phyloP scores from a whole-genome alignment of 257 asterid species.

The Solanum sitiens region DNA sequence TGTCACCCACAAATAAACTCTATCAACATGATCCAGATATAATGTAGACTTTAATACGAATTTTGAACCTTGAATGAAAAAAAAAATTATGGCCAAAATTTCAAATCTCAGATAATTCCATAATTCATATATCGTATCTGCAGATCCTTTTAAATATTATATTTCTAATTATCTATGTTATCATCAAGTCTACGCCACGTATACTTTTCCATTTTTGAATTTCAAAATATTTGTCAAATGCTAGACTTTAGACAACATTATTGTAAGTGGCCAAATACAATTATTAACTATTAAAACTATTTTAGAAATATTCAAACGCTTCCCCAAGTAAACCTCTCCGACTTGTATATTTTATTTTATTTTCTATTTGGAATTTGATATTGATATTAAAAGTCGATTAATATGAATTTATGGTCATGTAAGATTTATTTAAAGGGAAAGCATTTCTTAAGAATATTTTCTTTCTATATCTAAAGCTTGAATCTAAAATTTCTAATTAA shows the following conservation, averaged over 20 bases:
- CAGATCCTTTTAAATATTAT: not conserved
- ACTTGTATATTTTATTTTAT: not conserved
- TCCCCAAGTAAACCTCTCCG: not conserved
- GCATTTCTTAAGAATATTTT: not conserved
- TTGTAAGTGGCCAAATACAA: not conserved
- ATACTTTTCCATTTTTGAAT: not conserved
- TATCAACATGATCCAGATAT: fast-evolving
- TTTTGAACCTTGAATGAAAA: fast-evolving
- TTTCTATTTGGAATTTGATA: not conserved
- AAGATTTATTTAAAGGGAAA: not conserved
- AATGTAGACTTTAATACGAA: too few relatives aligned
- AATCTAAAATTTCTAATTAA: not conserved
- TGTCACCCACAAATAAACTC: fast-evolving
- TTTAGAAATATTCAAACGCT: not conserved
- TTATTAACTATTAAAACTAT: not conserved
- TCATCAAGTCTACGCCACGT: not conserved
- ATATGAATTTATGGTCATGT: not conserved
- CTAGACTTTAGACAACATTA: not conserved
- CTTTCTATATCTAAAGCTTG: not conserved
- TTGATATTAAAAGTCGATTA: not conserved
- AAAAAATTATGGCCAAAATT: not conserved
- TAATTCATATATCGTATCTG: not conserved
- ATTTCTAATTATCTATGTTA: not conserved
- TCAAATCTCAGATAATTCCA: not conserved
- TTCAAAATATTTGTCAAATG: not conserved